Percentiles rank a stretch among this genome's conserved stretches.
phyloP scores from a whole-genome alignment of 768 basidiomycete genomes.

The Suillus weaverae region DNA sequence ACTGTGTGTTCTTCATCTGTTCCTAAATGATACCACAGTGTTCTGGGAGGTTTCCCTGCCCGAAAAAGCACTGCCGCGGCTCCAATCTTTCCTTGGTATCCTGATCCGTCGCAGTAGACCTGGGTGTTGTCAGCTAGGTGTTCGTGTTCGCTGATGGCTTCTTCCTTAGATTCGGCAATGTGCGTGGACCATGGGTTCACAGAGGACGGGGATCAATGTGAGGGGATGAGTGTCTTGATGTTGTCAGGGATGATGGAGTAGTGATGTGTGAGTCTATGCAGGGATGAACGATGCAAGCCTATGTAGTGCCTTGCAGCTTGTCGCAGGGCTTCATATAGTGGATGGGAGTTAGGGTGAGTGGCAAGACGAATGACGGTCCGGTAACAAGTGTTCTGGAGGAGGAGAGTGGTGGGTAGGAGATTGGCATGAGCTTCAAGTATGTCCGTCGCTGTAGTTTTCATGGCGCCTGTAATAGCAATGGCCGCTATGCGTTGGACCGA shows the following conservation, averaged over 20 bases:
- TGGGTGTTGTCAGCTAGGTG: accelerated
- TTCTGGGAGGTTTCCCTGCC: background rate
- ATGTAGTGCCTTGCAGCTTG: background rate
- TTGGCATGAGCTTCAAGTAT: background rate
- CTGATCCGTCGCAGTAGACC: conserved; percentile 19
- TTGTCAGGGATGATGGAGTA: background rate
- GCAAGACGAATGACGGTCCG: accelerated
- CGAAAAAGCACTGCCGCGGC: conserved; percentile 9
- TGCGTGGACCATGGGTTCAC: background rate
- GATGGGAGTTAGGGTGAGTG: background rate
- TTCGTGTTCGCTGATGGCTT: background rate
- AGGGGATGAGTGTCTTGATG: background rate
- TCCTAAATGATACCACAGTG: conserved; percentile 7
- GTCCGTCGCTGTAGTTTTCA: accelerated
- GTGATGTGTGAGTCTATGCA: background rate
- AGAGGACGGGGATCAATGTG: accelerated
- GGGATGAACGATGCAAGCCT: background rate
- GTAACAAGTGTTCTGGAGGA: background rate
- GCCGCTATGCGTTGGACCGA: background rate
- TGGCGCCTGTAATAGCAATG: accelerated
- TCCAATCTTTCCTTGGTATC: conserved; percentile 1
- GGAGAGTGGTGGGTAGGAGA: accelerated
- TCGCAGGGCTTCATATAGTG: background rate
- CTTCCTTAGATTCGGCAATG: background rate
- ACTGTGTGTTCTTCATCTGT: conserved; percentile 10